phyloP scores from a whole-genome alignment of 2,329 filamentous ascomycete species.

The Curvularia sp. region DNA sequence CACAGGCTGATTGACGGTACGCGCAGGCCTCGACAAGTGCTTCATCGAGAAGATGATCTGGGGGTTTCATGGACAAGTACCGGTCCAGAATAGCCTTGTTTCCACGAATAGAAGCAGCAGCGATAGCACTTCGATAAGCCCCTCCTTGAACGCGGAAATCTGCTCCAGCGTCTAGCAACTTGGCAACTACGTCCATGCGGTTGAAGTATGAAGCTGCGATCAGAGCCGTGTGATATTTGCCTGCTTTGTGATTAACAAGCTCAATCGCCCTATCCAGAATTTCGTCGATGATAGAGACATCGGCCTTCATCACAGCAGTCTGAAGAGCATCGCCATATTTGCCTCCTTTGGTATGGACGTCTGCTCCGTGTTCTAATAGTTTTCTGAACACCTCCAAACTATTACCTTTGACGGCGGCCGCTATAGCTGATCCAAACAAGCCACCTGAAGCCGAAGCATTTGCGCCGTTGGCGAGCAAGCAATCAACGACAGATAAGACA shows the following conservation, averaged over 20 bases:
- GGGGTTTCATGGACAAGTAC: slow-evolving; percentile 26
- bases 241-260: slow-evolving; percentile 23
- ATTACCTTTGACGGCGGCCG: slow-evolving; percentile 28
- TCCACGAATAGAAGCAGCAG: slow-evolving; percentile 29
- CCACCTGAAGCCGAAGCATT: slow-evolving; percentile 20
- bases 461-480: slow-evolving; percentile 26
- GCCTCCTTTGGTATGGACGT: slow-evolving; percentile 26
- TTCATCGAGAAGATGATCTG: slow-evolving; percentile 32
- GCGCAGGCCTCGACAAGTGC: slow-evolving; percentile 33
- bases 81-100: slow-evolving; percentile 27
- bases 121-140: slow-evolving; percentile 26
- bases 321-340: slow-evolving; percentile 30
- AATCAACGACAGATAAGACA: slow-evolving; percentile 15
- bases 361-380: slow-evolving; percentile 35
- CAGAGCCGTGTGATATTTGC: slow-evolving; percentile 33
- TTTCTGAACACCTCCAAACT: slow-evolving; percentile 25
- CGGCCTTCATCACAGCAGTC: slow-evolving; percentile 25
- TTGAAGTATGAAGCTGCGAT: slow-evolving; percentile 34
- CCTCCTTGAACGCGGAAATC: slow-evolving; percentile 29
- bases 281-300: slow-evolving; percentile 24
- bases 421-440: slow-evolving; percentile 18
- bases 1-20: slow-evolving; percentile 28
- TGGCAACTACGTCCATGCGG: slow-evolving; percentile 25
- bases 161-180: slow-evolving; percentile 29
- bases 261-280: slow-evolving; percentile 26